Evolutionary conservation across 345 rosid genomes (phyloP), one percentile per base, ranked within the genome.

Genomic region (Citrus cavaleriei): DNA sequence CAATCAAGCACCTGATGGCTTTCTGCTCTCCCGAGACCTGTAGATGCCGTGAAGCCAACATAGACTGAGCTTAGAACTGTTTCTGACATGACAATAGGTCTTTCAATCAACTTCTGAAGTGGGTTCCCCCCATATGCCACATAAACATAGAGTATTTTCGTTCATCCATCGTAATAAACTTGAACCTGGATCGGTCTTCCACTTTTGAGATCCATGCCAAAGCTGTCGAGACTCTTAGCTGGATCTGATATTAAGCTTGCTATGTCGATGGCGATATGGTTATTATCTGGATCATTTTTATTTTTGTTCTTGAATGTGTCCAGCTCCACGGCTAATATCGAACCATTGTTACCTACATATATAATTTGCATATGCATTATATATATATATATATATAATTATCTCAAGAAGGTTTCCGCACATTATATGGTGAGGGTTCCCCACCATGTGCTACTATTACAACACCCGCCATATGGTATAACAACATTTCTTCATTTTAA

Each of bases 221-320:
- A 74, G 71, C 42, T 19, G 28, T 35, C 77, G 8, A 88, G 81
- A 65, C 82, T 84, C 60, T 55, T 3, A 28, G 79, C 65, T 25
- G 46, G 51, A 14, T 73, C 46, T 0, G 85, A 76, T 57, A 40
- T 65, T 59, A 78, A 72, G 49, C 79, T 80, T 24, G 58, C 77
- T 19, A 83, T 82, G 68, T 77, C 79, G 16, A 87, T 74, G n/a
- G 81, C 88, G 5, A 81, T 10, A 9, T 84, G 87, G 70, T 87
- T 87, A 2, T 14, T 80, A 21, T 88, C 83, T 1, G 67, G 76
- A 80, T 88, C 87, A 58, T 78, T 80, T 19, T 80, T 83, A 58
- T 78, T 80, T 19, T 80, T 82, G 5, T 83, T 87, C 76, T 59
- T 75, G 77, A 73, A 87, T 25, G 90, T 80, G 82, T 87, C 87